Percentiles rank a stretch among this genome's conserved stretches.
Conservation (phyloP, 129 eudicot species). For the Tanacetum coccineum region DNA sequence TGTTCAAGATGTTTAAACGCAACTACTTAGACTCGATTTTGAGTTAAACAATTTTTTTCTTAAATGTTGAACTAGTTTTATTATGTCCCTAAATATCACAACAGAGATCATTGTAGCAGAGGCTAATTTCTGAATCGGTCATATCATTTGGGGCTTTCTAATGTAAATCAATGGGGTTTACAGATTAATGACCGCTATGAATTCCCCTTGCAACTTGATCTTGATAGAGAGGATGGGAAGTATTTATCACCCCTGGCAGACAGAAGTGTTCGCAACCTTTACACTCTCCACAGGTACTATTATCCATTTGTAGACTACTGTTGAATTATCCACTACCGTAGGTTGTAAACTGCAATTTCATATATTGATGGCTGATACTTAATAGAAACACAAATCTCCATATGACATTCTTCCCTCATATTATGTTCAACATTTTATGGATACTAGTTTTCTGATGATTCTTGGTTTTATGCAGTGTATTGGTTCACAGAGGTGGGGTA, state of each 20-base stretch:
- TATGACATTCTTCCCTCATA: not conserved
- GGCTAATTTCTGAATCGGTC: constrained; percentile 17
- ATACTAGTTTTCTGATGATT: not conserved
- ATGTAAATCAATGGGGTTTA: not conserved
- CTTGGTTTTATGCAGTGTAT: constrained; percentile 58
- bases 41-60: no score
- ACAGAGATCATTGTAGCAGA: constrained; percentile 24
- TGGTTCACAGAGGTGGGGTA: constrained; percentile 96
- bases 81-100: constrained; percentile 3
- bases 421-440: not conserved
- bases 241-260: constrained; percentile 85
- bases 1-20: not conserved
- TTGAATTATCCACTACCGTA: not conserved
- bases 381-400: not conserved
- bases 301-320: constrained; percentile 1
- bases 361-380: not conserved
- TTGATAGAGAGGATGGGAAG: constrained; percentile 75
- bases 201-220: constrained; percentile 87
- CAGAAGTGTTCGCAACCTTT: constrained; percentile 76
- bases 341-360: not conserved
- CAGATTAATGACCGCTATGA: constrained; percentile 93
- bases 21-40: not conserved
- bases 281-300: constrained; percentile 78
- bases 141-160: constrained; percentile 18
- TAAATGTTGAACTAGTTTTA: no score